phyloP scores from a whole-genome alignment of 257 asterid genomes.

The Gardenia jasminoides region DNA sequence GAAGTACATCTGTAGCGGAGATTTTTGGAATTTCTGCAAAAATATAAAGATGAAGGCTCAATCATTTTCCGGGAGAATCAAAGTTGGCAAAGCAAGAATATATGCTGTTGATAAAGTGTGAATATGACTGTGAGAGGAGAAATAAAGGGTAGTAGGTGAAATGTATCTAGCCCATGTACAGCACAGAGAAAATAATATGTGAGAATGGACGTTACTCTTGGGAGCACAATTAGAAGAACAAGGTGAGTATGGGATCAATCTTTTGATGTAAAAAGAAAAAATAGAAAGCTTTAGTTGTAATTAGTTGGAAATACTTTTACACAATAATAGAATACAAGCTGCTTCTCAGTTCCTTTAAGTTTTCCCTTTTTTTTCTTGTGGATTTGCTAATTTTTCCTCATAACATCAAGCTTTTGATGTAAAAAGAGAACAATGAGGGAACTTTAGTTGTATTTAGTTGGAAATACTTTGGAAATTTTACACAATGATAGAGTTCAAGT shows the following conservation, averaged over 20 bases:
- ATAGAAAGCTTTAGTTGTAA: not conserved
- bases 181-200: constrained; percentile 32
- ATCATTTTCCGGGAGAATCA: constrained; percentile 12
- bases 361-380: not conserved
- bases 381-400: not conserved
- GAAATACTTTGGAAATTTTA: too few species aligned
- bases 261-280: constrained; percentile 4
- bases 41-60: not conserved
- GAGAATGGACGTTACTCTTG: constrained; percentile 3
- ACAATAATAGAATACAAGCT: constrained; percentile 1
- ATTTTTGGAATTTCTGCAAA: not conserved
- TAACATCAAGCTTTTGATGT: too few species aligned
- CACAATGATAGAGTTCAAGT: too few species aligned
- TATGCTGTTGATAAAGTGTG: constrained; percentile 29
- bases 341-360: not conserved
- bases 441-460: too few species aligned
- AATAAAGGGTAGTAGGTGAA: constrained; percentile 20
- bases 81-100: constrained; percentile 4
- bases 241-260: not conserved
- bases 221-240: not conserved
- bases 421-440: too few species aligned
- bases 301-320: not conserved
- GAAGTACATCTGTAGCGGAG: constrained; percentile 1
- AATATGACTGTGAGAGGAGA: constrained; percentile 25
- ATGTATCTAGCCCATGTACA: constrained; percentile 27